Evolutionary conservation across 1,284 basidiomycete genomes (phyloP).

Genomic region (Ceratobasidium sp.): DNA sequence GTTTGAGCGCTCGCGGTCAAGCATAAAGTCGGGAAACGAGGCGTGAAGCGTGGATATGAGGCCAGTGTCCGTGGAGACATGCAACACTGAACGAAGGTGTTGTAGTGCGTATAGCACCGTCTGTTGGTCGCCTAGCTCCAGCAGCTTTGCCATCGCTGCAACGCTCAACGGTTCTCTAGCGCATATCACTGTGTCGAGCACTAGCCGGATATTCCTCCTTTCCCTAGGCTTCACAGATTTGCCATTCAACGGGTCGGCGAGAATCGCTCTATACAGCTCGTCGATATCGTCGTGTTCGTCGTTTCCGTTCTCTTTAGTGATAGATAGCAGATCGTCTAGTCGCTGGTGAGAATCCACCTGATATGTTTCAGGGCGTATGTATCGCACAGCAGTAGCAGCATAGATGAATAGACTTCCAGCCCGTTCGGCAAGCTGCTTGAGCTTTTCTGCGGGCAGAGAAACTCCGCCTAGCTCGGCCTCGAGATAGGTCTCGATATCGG

Average conservation of each 20-base stretch:
- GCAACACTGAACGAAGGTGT: background rate
- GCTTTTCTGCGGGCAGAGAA: background rate
- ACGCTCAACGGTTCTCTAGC: background rate
- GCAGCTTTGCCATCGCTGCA: background rate
- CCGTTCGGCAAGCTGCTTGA: background rate
- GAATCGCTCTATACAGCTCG: background rate
- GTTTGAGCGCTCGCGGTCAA: background rate
- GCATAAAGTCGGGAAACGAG: constrained; percentile 10
- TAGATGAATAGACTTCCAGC: constrained; percentile 8
- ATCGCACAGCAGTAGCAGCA: background rate
- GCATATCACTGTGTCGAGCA: constrained; percentile 9
- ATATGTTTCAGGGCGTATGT: background rate
- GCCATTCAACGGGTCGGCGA: background rate
- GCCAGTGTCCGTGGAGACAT: background rate
- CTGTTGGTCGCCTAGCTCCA: background rate
- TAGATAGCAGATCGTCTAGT: background rate
- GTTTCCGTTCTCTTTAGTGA: too few relatives aligned
- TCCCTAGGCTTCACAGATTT: background rate
- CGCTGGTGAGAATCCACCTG: background rate
- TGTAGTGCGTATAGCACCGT: background rate
- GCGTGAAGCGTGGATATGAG: constrained; percentile 3
- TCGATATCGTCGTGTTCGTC: too few relatives aligned
- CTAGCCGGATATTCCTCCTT: background rate
- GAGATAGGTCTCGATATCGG: too few relatives aligned
- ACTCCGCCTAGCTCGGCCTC: background rate